Conservation (phyloP, 2,329 filamentous ascomycete genomes). For the Trichophyton mentagrophytes region DNA sequence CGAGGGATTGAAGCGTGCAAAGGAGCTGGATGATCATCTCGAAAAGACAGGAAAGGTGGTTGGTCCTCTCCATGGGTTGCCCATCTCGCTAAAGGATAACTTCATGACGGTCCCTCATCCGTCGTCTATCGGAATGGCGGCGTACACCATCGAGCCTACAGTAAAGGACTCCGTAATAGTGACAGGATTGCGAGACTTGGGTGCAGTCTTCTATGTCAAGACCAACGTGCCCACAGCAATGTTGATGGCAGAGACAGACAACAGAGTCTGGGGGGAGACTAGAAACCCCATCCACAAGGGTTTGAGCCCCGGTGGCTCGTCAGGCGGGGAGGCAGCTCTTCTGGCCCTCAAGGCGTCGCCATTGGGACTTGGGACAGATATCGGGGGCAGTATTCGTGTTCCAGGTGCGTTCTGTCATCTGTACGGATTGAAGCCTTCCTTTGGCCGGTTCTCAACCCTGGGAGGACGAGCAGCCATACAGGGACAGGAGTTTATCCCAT, state of each 20-base stretch:
- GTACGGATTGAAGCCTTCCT: conserved; percentile 30
- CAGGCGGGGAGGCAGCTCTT: conserved; percentile 26
- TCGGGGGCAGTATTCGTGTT: conserved; percentile 30
- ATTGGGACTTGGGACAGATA: conserved; percentile 30
- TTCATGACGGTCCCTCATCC: conserved; percentile 22
- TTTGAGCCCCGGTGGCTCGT: conserved; percentile 25
- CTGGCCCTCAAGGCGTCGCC: conserved; percentile 22
- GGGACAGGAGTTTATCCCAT: conserved; percentile 29
- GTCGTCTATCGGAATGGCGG: conserved; percentile 14
- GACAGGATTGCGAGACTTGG: conserved; percentile 27
- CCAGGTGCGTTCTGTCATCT: conserved; percentile 27
- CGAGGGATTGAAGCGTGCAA: conserved; percentile 25
- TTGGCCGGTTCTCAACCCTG: conserved; percentile 27
- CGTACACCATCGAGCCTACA: conserved; percentile 14
- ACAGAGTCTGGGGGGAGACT: conserved; percentile 32
- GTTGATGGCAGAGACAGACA: conserved; percentile 35
- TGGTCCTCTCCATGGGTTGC: conserved; percentile 32
- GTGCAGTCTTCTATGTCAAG: conserved; percentile 33
- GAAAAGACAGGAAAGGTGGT: conserved; percentile 31
- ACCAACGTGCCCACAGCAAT: conserved; percentile 29
- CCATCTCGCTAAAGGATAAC: conserved; percentile 32
- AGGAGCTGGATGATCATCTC: conserved; percentile 22
- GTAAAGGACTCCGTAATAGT: conserved; percentile 23
- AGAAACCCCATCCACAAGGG: conserved; percentile 26
- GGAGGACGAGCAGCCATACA: conserved; percentile 26